Conservation (phyloP, 78 protist species). For the Dictyostelium capitatum region DNA sequence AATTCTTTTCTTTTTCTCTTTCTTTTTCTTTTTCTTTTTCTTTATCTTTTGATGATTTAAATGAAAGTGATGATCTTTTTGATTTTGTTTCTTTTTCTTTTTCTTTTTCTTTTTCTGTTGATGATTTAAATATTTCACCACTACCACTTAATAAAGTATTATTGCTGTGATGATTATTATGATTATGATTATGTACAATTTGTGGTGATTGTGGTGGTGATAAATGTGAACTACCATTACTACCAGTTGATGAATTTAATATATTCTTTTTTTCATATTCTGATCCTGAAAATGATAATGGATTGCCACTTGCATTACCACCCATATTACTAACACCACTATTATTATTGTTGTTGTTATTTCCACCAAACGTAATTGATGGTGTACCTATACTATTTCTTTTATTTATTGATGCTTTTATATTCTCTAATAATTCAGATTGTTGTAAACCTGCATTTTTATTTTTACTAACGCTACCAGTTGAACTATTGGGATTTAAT, state of each 20-base stretch:
- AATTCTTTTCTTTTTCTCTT: constrained; percentile 3
- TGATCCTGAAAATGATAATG: background rate
- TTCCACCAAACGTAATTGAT: background rate
- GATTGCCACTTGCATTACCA: background rate
- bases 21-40: constrained; percentile 2
- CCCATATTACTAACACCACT: background rate
- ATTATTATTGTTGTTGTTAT: background rate
- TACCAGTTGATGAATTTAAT: constrained; percentile 13
- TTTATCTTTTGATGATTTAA: constrained; percentile 13
- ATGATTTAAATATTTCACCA: background rate
- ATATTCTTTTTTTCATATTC: no score
- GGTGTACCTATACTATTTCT: constrained; percentile 30
- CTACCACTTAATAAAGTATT: background rate
- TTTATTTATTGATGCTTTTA: constrained; percentile 31
- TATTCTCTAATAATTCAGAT: constrained; percentile 22
- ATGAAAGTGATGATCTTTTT: constrained; percentile 15
- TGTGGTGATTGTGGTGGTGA: constrained; percentile 37
- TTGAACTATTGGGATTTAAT: no score
- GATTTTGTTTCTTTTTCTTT: background rate
- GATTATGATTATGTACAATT: background rate
- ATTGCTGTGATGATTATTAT: background rate
- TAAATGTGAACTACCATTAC: constrained; percentile 1
- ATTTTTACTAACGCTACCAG: no score
- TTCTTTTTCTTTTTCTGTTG: background rate
- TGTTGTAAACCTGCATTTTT: background rate